Evolutionary conservation across 805 yeast genomes (phyloP).

Genomic region (Saccharomyces jurei): DNA sequence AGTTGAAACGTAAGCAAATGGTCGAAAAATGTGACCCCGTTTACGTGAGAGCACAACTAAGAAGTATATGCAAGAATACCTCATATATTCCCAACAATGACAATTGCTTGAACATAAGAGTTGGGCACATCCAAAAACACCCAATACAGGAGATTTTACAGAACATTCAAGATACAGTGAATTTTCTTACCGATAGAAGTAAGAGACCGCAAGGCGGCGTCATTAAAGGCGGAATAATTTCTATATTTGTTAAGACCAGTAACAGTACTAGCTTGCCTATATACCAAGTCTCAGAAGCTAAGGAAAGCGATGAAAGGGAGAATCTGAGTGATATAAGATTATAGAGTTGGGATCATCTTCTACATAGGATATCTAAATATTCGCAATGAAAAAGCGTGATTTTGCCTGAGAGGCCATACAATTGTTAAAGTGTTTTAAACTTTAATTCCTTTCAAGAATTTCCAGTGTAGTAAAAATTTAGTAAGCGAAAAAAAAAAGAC

Average conservation of each 20-base stretch:
- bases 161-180: slow-evolving; percentile 31
- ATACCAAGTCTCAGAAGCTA: slow-evolving; percentile 8
- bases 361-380: not conserved
- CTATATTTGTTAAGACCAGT: slow-evolving; percentile 56
- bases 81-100: slow-evolving; percentile 57
- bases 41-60: slow-evolving; percentile 56
- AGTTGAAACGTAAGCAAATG: slow-evolving; percentile 35
- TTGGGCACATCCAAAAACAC: slow-evolving; percentile 39
- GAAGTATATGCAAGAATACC: slow-evolving; percentile 55
- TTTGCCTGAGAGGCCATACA: not conserved
- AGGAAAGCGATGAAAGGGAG: not conserved
- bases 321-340: not conserved
- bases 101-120: slow-evolving; percentile 47
- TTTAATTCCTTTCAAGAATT: not conserved
- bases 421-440: not conserved
- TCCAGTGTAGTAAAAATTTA: not conserved
- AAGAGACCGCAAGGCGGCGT: slow-evolving; percentile 54
- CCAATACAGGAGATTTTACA: slow-evolving; percentile 18
- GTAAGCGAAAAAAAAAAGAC: not conserved
- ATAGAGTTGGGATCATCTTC: not conserved
- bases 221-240: slow-evolving; percentile 37
- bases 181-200: slow-evolving; percentile 39
- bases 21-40: slow-evolving; percentile 58
- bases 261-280: slow-evolving; percentile 63
- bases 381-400: not conserved